Base-by-base conservation (phyloP, 306 rosid species). In the Cicer yamashitae region DNA sequence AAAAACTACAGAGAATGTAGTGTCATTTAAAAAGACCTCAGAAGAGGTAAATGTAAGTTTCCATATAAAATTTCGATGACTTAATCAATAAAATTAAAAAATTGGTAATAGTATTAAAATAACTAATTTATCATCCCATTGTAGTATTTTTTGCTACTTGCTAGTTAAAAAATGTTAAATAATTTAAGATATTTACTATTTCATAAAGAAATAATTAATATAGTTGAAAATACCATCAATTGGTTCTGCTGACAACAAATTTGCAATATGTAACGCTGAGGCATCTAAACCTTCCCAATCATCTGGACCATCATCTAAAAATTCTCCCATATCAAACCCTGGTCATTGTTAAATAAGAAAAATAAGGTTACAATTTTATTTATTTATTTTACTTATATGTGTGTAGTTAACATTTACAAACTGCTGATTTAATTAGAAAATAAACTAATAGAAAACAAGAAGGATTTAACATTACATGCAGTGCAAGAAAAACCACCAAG, bases 261-360 rank as follows among this genome's bases (percentile, higher is more conserved):
- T 91, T 14, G 87, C 91, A 78, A 89, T 89, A 82, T 93, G 97
- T 52, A 96, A 79, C 10, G 97, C 96, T 76, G 98, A 82, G 82
- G 92, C 88, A 89, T 93, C 97, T 75, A 93, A 83, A 71, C 96
- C 93, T 78, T 91, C 98, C 96, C 92, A 93, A 81, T 93, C 97
- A 83, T 88, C 93, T 70, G 90, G 89, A 84, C 92, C 86, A 68
- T 91, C 89, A 68, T 89, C 98, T 51, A 97, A 88, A 58, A 91
- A 86, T 62, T 93, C 98, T 71, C 97, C 96, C 78, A 78, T 85
- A 72, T 91, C 96, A 81, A 93, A 93, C 96, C 98, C 98, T 93
- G 84, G 59, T 61, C 47, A 37, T 37, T 53, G 80, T 47, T 58
- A 14, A 38, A 71, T 14, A 12, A 76, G 7, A 52, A 40, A 80